Base-by-base conservation (phyloP, 2,329 filamentous ascomycete species). In the Pseudogymnoascus sp. region DNA sequence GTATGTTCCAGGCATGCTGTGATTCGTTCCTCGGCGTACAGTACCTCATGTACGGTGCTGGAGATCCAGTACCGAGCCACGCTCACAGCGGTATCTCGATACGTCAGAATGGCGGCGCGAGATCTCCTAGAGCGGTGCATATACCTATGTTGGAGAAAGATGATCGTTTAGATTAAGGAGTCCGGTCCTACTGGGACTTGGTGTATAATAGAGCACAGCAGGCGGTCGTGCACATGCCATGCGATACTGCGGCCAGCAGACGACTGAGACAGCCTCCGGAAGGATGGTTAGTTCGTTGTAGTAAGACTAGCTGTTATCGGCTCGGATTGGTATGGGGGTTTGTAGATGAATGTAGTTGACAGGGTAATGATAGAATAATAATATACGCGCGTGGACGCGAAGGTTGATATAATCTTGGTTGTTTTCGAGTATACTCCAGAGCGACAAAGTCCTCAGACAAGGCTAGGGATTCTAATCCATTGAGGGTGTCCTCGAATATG, bases 1-100 rank as follows among this genome's bases (percentile, higher is more conserved):
- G 88, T 66, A 79, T 91, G 61, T 92, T 94, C 74, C 90, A 94
- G 78, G 88, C 89, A 18, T 78, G 77, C 20, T 93, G 90, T 74
- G 90, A 95, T 75, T 75, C 79, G 57, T 86, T 89, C 65, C 78
- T 94, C 50, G 90, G 89, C 1, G 72, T 87, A 14, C 90, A 94
- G 72, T 93, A 90, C 74, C 80, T 82, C 68, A 78, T 87, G 74
- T 92, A 88, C 72, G 86, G 86, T 9, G 78, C 81, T 58, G 80
- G 80, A 4, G 76, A 61, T 20, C 39, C 59, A 25, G 37, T 61
- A 8, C 57, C 57, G 8, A 38, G 57, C 57, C 57, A 22, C 7
- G 36, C 33, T 3, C 33, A 38, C 36, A 54, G 25, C 33, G 47
- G 47, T 54, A 54, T 54, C 8, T 54, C 47, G 47, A 33, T 33